Conservation (phyloP, 2,329 filamentous ascomycete species). For the Beauveria sp. region DNA sequence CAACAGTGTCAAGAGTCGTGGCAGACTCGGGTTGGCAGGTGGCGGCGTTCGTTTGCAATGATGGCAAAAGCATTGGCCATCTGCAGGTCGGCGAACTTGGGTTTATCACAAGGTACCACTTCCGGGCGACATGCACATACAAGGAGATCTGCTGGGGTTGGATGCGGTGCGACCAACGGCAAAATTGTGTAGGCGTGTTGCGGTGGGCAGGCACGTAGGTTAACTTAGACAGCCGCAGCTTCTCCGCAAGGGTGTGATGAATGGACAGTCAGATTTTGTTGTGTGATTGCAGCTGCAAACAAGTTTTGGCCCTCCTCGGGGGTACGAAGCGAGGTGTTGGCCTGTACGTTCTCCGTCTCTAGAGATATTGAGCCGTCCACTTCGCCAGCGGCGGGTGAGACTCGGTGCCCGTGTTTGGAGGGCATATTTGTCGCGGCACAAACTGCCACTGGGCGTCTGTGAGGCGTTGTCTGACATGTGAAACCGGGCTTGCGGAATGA, state of each 20-base stretch:
- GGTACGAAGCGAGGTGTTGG: neutral
- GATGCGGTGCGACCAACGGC: neutral
- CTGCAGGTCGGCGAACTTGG: neutral
- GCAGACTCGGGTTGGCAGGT: no score
- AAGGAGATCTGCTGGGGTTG: neutral
- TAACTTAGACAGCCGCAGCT: neutral
- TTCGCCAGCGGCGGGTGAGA: neutral
- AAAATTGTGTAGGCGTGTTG: neutral
- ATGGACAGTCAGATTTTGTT: neutral
- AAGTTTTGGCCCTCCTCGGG: neutral
- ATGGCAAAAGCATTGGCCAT: neutral
- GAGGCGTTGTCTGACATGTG: neutral
- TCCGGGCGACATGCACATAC: neutral
- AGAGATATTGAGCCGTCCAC: neutral
- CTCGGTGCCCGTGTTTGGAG: no score
- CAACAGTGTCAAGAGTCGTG: no score
- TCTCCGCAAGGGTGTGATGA: neutral
- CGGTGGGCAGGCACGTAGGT: neutral
- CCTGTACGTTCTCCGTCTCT: constrained; percentile 1
- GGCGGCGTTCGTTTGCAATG: no score
- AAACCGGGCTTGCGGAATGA: neutral
- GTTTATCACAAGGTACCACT: neutral
- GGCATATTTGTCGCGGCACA: no score
- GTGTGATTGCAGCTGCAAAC: neutral
- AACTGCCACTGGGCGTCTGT: neutral